A percentile compares a stretch with the other conserved stretches of the same genome.
phyloP scores from a whole-genome alignment of 2,329 filamentous ascomycete species.

The Fusarium udum region DNA sequence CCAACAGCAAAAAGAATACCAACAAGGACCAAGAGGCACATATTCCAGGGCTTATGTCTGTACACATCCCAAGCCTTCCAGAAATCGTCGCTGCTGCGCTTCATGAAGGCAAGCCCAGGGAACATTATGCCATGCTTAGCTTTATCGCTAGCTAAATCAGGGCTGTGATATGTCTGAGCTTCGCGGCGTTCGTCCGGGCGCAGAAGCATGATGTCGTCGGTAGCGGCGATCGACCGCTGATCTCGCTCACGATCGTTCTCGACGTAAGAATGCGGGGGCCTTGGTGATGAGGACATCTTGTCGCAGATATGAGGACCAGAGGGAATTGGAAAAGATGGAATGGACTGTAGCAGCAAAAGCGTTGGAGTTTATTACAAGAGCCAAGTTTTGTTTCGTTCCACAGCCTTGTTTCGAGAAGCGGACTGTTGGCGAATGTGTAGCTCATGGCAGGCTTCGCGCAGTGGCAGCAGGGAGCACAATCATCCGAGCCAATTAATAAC shows the following conservation, averaged over 20 bases:
- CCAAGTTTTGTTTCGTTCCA: fast-evolving
- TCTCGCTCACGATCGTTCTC: background rate
- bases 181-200: background rate
- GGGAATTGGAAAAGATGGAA: background rate
- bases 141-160: fast-evolving
- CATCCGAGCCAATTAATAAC: background rate
- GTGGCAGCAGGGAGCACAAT: background rate
- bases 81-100: background rate
- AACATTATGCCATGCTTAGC: background rate
- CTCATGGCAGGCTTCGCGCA: background rate
- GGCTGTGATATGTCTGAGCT: background rate
- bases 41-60: background rate
- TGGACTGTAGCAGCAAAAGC: fast-evolving
- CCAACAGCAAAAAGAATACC: background rate
- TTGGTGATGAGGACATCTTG: background rate
- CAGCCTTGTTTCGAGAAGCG: background rate
- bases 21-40: fast-evolving
- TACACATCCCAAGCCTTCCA: background rate
- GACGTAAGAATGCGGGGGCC: background rate
- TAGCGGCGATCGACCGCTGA: background rate
- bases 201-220: background rate
- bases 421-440: background rate
- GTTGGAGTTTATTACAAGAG: background rate
- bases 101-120: fast-evolving
- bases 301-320: background rate